These are phyloP conservation scores for Metschnikowia aberdeeniae DNA, from an alignment of 805 yeast genomes.

Conservation along the genomic window DNA sequence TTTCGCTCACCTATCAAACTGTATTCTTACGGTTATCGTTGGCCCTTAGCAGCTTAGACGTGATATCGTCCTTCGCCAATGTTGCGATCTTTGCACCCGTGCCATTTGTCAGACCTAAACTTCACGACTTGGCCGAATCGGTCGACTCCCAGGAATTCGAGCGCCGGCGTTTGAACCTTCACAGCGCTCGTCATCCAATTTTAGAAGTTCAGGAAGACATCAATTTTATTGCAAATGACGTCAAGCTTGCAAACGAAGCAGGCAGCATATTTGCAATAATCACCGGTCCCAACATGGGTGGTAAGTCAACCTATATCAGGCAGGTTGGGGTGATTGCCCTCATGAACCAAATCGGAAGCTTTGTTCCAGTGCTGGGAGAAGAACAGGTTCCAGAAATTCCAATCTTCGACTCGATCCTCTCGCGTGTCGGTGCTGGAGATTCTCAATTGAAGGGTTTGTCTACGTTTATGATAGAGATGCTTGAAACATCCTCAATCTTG, in stretches of 20 bases:
- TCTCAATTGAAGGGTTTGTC: constrained; percentile 96
- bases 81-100: constrained; percentile 73
- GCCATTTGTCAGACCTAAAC: constrained; percentile 71
- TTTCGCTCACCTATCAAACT: constrained; percentile 77
- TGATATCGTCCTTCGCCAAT: constrained; percentile 79
- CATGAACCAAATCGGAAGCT: constrained; percentile 87
- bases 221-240: constrained; percentile 88
- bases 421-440: constrained; percentile 99
- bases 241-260: constrained; percentile 47
- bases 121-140: constrained; percentile 49
- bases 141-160: constrained; percentile 22
- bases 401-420: constrained; percentile 84
- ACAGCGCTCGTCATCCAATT: constrained; percentile 91
- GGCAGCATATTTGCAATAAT: constrained; percentile 71
- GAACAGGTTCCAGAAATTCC: constrained; percentile 59
- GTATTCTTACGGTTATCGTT: constrained; percentile 67
- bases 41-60: constrained; percentile 73
- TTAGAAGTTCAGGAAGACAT: constrained; percentile 89
- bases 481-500: constrained; percentile 85
- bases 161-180: constrained; percentile 49
- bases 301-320: constrained; percentile 89
- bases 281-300: constrained; percentile 98
- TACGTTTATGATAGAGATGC: constrained; percentile 95
- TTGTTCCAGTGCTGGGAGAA: constrained; percentile 65
- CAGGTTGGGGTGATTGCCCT: constrained; percentile 84